phyloP scores from a whole-genome alignment of 2,329 filamentous ascomycete species.

The Verruconis gallopava region DNA sequence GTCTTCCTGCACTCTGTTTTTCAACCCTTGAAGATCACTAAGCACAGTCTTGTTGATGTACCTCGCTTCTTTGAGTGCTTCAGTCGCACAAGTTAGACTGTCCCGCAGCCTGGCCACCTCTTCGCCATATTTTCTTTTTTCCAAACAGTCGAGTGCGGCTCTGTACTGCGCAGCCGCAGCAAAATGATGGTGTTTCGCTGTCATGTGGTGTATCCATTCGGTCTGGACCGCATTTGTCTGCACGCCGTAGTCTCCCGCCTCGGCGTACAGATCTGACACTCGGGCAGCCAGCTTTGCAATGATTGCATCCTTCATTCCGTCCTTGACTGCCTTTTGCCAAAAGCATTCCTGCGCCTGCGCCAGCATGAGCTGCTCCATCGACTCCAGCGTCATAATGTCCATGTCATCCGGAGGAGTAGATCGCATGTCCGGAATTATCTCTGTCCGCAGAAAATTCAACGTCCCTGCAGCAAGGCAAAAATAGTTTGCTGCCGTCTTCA shows the following conservation, averaged over 20 bases:
- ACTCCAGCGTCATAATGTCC: constrained; percentile 77
- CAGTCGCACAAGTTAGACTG: constrained; percentile 67
- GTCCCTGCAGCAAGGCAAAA: constrained; percentile 82
- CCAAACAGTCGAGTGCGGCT: constrained; percentile 78
- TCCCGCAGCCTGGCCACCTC: constrained; percentile 81
- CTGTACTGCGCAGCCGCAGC: constrained; percentile 89
- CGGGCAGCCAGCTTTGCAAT: constrained; percentile 85
- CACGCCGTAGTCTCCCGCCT: constrained; percentile 72
- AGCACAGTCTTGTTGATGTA: constrained; percentile 73
- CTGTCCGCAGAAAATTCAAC: constrained; percentile 61
- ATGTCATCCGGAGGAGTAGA: constrained; percentile 85
- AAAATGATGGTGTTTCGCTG: constrained; percentile 94
- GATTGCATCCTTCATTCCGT: constrained; percentile 79
- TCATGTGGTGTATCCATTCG: constrained; percentile 96
- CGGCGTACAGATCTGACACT: constrained; percentile 80
- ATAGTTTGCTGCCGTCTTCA: constrained; percentile 81
- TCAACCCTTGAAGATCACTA: constrained; percentile 71
- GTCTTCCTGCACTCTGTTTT: constrained; percentile 71
- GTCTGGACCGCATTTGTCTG: constrained; percentile 82
- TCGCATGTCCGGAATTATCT: constrained; percentile 70
- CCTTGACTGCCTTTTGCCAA: constrained; percentile 94
- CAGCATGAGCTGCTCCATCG: constrained; percentile 68
- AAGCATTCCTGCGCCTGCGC: constrained; percentile 95
- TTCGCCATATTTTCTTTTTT: constrained; percentile 90
- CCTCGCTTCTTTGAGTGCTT: constrained; percentile 72